Evolutionary conservation across 2,329 filamentous ascomycete species (phyloP).

Genomic region (Aureobasidium musti): DNA sequence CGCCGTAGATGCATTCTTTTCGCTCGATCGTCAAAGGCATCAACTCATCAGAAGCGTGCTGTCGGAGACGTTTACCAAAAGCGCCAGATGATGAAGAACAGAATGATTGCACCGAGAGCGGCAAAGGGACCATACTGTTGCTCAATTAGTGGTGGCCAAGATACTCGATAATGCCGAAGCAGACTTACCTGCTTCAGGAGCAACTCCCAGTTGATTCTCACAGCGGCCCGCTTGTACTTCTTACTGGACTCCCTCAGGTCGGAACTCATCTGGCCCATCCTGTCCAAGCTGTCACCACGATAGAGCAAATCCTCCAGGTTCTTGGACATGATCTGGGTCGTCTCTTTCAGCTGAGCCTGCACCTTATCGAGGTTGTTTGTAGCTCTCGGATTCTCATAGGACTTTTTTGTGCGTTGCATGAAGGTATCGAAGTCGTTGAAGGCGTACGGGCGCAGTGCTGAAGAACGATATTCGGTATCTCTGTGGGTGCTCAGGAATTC

Average conservation of each 20-base stretch:
- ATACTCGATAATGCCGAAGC: background rate
- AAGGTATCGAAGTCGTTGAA: slow-evolving; percentile 99
- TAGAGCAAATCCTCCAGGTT: slow-evolving; percentile 98
- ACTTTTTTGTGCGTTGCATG: slow-evolving; percentile 87
- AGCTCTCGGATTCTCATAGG: slow-evolving; percentile 89
- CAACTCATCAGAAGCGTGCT: slow-evolving; percentile 6
- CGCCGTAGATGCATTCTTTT: slow-evolving; percentile 20
- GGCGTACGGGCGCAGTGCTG: slow-evolving; percentile 82
- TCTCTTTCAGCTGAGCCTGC: slow-evolving; percentile 95
- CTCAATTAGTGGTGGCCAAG: background rate
- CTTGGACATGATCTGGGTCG: slow-evolving; percentile 99
- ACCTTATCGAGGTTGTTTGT: slow-evolving; percentile 91
- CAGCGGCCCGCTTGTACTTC: slow-evolving; percentile 90
- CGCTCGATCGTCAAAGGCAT: slow-evolving; percentile 23
- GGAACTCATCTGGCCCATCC: slow-evolving; percentile 94
- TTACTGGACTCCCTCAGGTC: slow-evolving; percentile 86
- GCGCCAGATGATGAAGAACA: slow-evolving; percentile 87
- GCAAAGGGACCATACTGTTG: slow-evolving; percentile 81
- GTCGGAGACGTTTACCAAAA: slow-evolving; percentile 65
- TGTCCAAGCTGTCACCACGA: slow-evolving; percentile 87
- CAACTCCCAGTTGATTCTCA: slow-evolving; percentile 97
- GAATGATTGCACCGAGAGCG: slow-evolving; percentile 74
- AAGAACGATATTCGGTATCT: slow-evolving; percentile 68
- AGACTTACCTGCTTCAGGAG: slow-evolving; percentile 75
- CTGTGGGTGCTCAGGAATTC: slow-evolving; percentile 91